These are phyloP conservation scores for Fonsecaea erecta DNA, from an alignment of 2,329 filamentous ascomycete genomes.

Conservation along the genomic window DNA sequence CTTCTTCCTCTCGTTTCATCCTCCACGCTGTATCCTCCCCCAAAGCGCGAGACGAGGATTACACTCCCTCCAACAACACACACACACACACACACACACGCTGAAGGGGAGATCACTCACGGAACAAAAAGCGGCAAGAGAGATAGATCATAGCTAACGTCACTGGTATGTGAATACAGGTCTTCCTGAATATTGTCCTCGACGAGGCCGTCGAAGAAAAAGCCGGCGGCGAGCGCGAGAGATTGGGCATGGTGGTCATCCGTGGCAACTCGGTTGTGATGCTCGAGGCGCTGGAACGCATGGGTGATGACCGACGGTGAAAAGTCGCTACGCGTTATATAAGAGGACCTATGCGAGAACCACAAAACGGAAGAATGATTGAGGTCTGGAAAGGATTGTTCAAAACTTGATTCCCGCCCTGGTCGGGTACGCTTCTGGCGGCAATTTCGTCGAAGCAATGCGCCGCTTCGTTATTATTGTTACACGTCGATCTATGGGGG, in stretches of 20 bases:
- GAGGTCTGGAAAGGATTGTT: background rate
- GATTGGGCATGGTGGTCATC: slow-evolving; percentile 94
- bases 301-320: slow-evolving; percentile 36
- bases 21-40: background rate
- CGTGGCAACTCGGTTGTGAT: slow-evolving; percentile 98
- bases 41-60: no score
- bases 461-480: background rate
- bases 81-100: background rate
- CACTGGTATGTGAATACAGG: slow-evolving; percentile 57
- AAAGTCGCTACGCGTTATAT: background rate
- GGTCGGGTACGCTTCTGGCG: background rate
- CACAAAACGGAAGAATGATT: background rate
- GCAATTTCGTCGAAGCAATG: background rate
- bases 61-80: background rate
- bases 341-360: background rate
- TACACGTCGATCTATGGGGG: background rate
- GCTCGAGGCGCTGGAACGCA: slow-evolving; percentile 66
- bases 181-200: slow-evolving; percentile 96
- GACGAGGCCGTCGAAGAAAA: slow-evolving; percentile 98
- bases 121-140: background rate
- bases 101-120: no score
- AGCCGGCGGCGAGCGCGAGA: slow-evolving; percentile 83
- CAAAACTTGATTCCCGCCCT: background rate
- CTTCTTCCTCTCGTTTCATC: background rate
- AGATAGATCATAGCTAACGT: background rate